Evolutionary conservation across 2,329 filamentous ascomycete genomes (phyloP), one percentile per base, ranked within the genome.

Genomic region (Dactylellina cionopaga): DNA sequence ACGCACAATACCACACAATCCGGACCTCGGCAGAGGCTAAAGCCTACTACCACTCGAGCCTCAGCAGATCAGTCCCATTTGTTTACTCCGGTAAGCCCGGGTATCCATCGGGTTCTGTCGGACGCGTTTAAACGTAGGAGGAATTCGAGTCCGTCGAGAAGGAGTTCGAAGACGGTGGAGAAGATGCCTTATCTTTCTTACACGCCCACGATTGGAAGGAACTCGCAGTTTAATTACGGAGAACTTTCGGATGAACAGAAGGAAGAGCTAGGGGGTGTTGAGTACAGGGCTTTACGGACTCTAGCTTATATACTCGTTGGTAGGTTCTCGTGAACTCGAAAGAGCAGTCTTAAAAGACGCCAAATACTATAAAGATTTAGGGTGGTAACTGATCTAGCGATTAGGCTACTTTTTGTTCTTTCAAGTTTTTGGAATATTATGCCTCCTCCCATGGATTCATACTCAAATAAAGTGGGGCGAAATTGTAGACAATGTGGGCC

Each of bases 191-290:
- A 99, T 80, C 85, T 99, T 55, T 97, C 92, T 80, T 98, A 92
- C 86, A 89, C 93, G 70, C 92, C 95, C 1, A 99, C 95, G 0
- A 86, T 97, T 59, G 94, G 90, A 22, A 88, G 95, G 74, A 99
- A 99, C 80, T 98, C 94, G 9, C 90, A 91, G 35, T 99, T 98
- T 78, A 85, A 95, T 10, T 68, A 55, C 37, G 60, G 54, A 22
- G 92, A 93, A 76, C 81, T 99, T 75, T 91, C 90, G 0, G 90
- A 96, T 76, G 92, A 95, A 75, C 92, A 99, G 80, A 87, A 95
- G 75, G 93, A 99, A 79, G 95, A 99, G 80, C 83, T 99, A 1
- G 95, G 95, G 9, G 95, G 95, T 17, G 96, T 99, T 74, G 95
- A 99, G 80, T 99, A 99, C 78, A 89, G 95, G 4, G 91, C 94